Evolutionary conservation across 2,329 filamentous ascomycete genomes (phyloP), one percentile per base, ranked within the genome.

Genomic region (Sclerotinia spermophila): DNA sequence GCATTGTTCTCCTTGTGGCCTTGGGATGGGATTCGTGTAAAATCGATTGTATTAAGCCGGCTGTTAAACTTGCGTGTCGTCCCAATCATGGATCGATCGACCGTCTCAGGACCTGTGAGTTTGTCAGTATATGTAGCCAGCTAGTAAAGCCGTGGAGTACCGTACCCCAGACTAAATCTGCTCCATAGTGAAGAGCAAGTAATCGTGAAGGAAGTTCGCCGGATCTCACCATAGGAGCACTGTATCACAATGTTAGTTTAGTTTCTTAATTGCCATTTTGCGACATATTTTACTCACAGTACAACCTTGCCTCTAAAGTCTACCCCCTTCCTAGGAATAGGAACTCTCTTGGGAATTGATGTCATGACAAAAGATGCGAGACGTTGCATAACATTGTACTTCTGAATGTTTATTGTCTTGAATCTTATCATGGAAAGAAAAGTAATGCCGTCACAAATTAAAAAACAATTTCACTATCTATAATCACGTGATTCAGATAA

Each of bases 161-260:
- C 85, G 75, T 81, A 92, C 91, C 95, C 95, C 96, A 99, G 75
- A 99, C 96, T 24, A 99, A 85, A 81, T 99, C 96, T 67, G 96
- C 96, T 75, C 96, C 96, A 80, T 99, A 98, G 79, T 96, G 92
- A 73, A 99, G 87, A 44, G 96, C 93, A 58, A 97, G 83, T 38
- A 99, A 86, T 71, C 96, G 90, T 53, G 93, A 96, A 4, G 96
- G 95, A 72, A 97, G 84, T 84, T 99, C 96, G 79, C 96, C 96
- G n/a, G 93, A 97, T 76, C 96, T 91, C 71, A 97, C 95, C 96
- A 99, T 99, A 55, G 96, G 96, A 73, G 96, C 96, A 74, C 68
- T 69, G 17, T 15, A 38, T 38, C 33, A 40, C 17, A 30, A 45
- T n/a, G 24, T 69, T 44, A 69, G 30, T 53, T 61, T 44, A 17